Evolutionary conservation across 805 yeast species (phyloP).

Genomic region (Kodamaea sagamina): DNA sequence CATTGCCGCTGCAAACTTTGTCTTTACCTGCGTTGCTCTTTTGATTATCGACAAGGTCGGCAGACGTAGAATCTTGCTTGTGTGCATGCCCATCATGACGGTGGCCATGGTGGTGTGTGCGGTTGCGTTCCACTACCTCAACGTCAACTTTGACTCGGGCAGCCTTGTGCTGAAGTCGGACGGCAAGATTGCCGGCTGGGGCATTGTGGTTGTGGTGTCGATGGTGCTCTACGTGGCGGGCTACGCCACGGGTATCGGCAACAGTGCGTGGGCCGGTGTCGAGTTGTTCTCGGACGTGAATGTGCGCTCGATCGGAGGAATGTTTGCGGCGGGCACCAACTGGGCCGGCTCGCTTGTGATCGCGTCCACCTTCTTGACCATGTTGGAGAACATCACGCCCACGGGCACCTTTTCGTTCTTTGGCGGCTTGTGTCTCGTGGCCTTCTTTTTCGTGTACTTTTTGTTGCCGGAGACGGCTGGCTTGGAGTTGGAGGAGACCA

Average conservation of each 20-base stretch:
- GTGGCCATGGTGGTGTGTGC: slow-evolving; percentile 76
- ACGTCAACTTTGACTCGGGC: slow-evolving; percentile 53
- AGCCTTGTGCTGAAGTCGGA: slow-evolving; percentile 38
- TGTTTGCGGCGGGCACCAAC: slow-evolving; percentile 88
- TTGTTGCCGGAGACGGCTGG: slow-evolving; percentile 92
- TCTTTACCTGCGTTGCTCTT: slow-evolving; percentile 83
- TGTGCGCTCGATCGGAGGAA: slow-evolving; percentile 90
- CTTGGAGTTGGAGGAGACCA: slow-evolving; percentile 88
- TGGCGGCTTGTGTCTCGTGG: slow-evolving; percentile 74
- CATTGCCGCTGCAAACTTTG: slow-evolving; percentile 91
- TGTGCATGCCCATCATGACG: slow-evolving; percentile 86
- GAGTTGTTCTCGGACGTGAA: slow-evolving; percentile 88
- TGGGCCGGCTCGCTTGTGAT: slow-evolving; percentile 95
- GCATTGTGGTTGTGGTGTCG: slow-evolving; percentile 77
- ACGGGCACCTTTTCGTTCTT: slow-evolving; percentile 92
- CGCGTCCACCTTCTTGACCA: slow-evolving; percentile 89
- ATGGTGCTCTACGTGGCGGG: slow-evolving; percentile 88
- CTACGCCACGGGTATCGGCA: slow-evolving; percentile 94
- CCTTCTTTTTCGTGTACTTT: slow-evolving; percentile 75
- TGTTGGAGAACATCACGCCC: slow-evolving; percentile 91
- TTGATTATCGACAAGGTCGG: slow-evolving; percentile 86
- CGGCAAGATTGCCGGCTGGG: slow-evolving; percentile 75
- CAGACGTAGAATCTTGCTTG: slow-evolving; percentile 75
- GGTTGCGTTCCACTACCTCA: slow-evolving; percentile 86
- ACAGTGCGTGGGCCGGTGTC: slow-evolving; percentile 97